phyloP scores from a whole-genome alignment of 495 filamentous ascomycete species.

The Neurospora sp. region DNA sequence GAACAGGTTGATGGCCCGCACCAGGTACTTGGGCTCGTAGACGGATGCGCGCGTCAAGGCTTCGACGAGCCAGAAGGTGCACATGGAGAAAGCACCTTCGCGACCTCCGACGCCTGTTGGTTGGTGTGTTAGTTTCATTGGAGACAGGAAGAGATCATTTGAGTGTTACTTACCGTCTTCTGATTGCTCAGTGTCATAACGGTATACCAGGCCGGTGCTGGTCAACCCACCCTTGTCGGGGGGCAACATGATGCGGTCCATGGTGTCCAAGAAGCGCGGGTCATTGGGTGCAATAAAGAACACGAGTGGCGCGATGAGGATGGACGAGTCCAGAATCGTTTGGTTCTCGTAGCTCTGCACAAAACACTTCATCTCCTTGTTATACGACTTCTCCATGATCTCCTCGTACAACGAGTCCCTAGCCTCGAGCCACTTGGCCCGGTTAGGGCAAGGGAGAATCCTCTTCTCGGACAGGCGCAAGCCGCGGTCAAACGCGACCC shows the following conservation, averaged over 20 bases:
- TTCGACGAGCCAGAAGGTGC: slow-evolving; percentile 69
- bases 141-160: too few species aligned
- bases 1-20: slow-evolving; percentile 54
- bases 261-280: slow-evolving; percentile 56
- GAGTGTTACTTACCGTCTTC: slow-evolving; percentile 47
- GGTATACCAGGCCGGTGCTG: slow-evolving; percentile 59
- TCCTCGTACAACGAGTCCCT: slow-evolving; percentile 60
- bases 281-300: slow-evolving; percentile 69
- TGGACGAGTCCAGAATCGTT: slow-evolving; percentile 58
- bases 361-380: slow-evolving; percentile 52
- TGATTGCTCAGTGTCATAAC: slow-evolving; percentile 54
- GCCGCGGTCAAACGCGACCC: slow-evolving; percentile 65
- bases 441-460: slow-evolving; percentile 57
- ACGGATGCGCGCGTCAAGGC: slow-evolving; percentile 59
- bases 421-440: slow-evolving; percentile 48
- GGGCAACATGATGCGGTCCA: slow-evolving; percentile 54
- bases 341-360: slow-evolving; percentile 60
- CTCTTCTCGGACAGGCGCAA: slow-evolving; percentile 61
- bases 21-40: slow-evolving; percentile 54
- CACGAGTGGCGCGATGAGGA: slow-evolving; percentile 62
- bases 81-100: slow-evolving; percentile 71
- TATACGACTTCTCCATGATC: slow-evolving; percentile 62
- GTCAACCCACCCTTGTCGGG: slow-evolving; percentile 65
- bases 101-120: slow-evolving; percentile 55
- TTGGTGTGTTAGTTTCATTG: neutral